Conservation (phyloP, 768 basidiomycete genomes). For the Pulveroboletus sp. region DNA sequence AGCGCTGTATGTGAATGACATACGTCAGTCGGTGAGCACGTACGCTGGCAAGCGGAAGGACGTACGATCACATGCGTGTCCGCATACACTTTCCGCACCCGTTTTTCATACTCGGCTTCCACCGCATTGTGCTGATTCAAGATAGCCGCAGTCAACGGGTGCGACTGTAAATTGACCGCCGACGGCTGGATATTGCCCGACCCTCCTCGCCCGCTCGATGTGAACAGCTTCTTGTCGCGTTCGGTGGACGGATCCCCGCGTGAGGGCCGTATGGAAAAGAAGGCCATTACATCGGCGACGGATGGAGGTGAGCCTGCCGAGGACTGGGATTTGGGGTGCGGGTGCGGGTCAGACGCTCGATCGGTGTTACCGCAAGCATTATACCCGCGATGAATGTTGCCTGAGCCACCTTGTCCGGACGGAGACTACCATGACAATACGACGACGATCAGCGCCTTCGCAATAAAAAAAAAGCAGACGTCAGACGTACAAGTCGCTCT, state of each 20-base stretch:
- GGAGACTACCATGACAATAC: conserved; percentile 6
- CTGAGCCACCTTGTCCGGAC: conserved; percentile 24
- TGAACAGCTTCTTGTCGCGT: conserved; percentile 6
- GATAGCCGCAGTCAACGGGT: conserved; percentile 26
- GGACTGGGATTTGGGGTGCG: no score
- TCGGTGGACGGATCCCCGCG: background rate
- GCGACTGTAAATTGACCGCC: conserved; percentile 2
- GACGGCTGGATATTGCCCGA: conserved; percentile 21
- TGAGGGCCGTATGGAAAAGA: no score
- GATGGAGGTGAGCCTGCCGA: background rate
- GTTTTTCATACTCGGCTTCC: conserved; percentile 15
- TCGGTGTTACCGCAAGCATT: background rate
- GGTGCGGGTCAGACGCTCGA: background rate
- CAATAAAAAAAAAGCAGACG: background rate
- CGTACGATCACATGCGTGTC: conserved; percentile 21
- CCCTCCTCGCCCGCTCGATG: conserved; percentile 25
- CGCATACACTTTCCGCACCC: conserved; percentile 10
- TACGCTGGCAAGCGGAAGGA: no score
- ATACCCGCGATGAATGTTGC: conserved; percentile 13
- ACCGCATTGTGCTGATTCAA: conserved; percentile 15
- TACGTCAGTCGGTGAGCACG: no score
- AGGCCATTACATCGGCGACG: no score
- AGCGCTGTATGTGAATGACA: conserved; percentile 12
- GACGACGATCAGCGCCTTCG: conserved; percentile 1
- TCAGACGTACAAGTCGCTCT: conserved; percentile 17